Evolutionary conservation across 1,284 basidiomycete species (phyloP), one percentile per base, ranked within the genome.

Genomic region (Austroboletus rostrupii): DNA sequence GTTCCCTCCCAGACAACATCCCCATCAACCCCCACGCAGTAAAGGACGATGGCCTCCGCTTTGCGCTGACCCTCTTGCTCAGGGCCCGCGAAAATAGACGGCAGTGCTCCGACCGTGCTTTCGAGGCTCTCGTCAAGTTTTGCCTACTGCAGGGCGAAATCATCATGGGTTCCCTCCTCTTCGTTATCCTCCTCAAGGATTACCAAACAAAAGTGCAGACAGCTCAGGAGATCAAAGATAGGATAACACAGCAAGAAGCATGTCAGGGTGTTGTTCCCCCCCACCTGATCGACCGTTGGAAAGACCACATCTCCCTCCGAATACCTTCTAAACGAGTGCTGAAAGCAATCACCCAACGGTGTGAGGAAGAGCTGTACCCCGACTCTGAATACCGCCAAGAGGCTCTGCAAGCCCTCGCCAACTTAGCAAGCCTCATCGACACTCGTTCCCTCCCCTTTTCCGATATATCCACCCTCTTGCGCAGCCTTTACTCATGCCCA

Each of bases 91-190:
- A 73, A 32, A 75, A 78, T 39, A 73, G 79, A 23, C 77, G 79
- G 42, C 68, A 73, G 26, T 76, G 81, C 35, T 78, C 80, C 6
- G 69, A 76, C 21, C 68, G 72, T 23, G 81, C 87, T 73, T 87
- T 83, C 60, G 74, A 76, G 37, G 70, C 73, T 3, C 64, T 87
- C 38, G 73, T 90, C 55, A 72, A 76, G 3, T 74, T 83, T 8
- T 85, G 83, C 54, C 67, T 90, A 12, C 65, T 88, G 40, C 86
- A 90, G 45, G 85, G 87, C 26, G 87, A 90, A 59, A 81, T 90
- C 42, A 73, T 90, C 37, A 73, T 85, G 23, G 87, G 79, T 1
- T 80, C 83, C 1, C 68, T 90, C 21, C 68, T 90, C 8, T 86
- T 90, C 51, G 82, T 77, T 1, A 66, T 81, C 33, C 62, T 88